Base-by-base conservation (phyloP, 2,329 filamentous ascomycete species). In the Phialophora tarda region DNA sequence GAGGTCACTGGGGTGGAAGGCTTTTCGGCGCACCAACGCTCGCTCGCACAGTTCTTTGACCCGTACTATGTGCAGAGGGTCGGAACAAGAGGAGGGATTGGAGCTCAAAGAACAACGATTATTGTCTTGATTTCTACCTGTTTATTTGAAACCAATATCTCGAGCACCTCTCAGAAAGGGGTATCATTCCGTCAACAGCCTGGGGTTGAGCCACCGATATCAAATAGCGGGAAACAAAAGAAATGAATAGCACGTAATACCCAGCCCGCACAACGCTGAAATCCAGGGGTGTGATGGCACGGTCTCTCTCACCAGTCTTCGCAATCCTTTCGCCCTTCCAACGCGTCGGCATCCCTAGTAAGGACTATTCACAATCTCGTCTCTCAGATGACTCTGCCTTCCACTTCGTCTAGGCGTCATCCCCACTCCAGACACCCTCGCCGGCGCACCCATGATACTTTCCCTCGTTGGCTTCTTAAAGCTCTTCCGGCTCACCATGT, bases 381-480 rank as follows among this genome's bases (percentile, higher is more conserved):
- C 88, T 59, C 89, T 88, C 56, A 96, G 82, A 47, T 78, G 79
- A 0, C 80, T 85, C 1, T 83, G 82, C 56, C 89, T 82, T 2
- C 69, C 72, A 48, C 75, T 73, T 50, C 82, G 83, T 69, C 83
- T 80, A 14, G 72, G 72, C 26, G 72, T 73, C 12, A 64, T 63
- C 47, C 84, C 76, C 66, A 73, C 77, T 66, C 72, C 81, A 69
- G 71, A 76, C 62, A 77, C 84, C 69, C 80, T 83, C 74, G 81
- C 83, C 53, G 81, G 69, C 78, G 80, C 59, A 72, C 88, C 78
- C 41, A 91, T 91, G 77, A 99, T 98, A 78, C 93, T 97, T 82
- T 99, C 93, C 44, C 95, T 84, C 0, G 95, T 98, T 1, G 94
- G 93, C 75, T 89, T 89, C 83, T 92, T 92, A 75, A 99, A 86